These are phyloP conservation scores for Rhodotorula sp. DNA, from an alignment of 1,284 basidiomycete species.

Conservation along the genomic window DNA sequence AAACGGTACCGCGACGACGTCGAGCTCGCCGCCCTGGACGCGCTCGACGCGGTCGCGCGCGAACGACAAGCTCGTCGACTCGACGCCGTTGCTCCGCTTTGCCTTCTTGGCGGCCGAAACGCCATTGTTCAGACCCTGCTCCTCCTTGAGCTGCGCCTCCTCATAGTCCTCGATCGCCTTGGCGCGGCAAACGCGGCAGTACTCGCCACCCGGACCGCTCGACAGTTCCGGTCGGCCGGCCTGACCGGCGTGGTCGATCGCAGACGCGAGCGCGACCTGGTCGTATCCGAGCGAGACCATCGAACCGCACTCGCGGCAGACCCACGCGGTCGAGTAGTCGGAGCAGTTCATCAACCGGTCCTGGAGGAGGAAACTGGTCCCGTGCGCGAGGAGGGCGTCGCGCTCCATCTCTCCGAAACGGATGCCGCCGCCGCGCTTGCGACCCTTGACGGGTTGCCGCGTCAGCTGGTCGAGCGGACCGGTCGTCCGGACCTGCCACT, in stretches of 20 bases:
- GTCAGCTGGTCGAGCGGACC: constrained; percentile 95
- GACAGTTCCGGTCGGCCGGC: constrained; percentile 53
- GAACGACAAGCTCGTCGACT: constrained; percentile 51
- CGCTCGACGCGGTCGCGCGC: constrained; percentile 14
- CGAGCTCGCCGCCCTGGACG: constrained; percentile 71
- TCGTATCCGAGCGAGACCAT: constrained; percentile 94
- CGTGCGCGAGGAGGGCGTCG: constrained; percentile 96
- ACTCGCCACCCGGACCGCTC: constrained; percentile 71
- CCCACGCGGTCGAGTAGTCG: constrained; percentile 98
- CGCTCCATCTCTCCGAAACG: constrained; percentile 99
- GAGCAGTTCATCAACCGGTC: constrained; percentile 99
- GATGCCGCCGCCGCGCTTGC: constrained; percentile 97
- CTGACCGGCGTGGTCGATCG: constrained; percentile 54
- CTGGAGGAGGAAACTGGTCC: constrained; percentile 95
- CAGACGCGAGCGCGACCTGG: constrained; percentile 65
- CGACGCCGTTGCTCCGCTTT: constrained; percentile 16
- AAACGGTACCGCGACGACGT: constrained; percentile 92
- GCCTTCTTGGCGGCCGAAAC: constrained; percentile 18
- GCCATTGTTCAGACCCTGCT: neutral
- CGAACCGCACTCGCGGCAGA: constrained; percentile 92
- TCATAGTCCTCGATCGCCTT: constrained; percentile 56
- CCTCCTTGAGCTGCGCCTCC: constrained; percentile 43
- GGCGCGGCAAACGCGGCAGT: constrained; percentile 83
- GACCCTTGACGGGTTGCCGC: constrained; percentile 96
- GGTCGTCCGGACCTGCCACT: constrained; percentile 98